Evolutionary conservation across 139 green algal species (phyloP).

Genomic region (Tetradesmus lagerheimii): DNA sequence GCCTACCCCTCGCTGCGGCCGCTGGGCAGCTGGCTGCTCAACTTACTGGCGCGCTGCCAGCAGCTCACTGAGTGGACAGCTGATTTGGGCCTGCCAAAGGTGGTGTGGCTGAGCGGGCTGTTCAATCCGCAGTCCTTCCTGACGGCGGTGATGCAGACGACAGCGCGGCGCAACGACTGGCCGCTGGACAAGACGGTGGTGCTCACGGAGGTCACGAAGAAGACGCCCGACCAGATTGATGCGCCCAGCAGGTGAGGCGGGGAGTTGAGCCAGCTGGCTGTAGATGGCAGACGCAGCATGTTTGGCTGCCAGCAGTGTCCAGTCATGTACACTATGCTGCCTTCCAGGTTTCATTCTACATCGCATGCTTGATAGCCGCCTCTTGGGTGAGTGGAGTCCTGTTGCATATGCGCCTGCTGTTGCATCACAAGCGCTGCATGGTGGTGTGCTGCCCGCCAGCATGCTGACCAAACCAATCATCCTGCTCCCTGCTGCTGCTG

Average conservation of each 20-base stretch:
- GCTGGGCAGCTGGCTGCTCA: slow-evolving; percentile 75
- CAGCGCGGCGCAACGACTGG: slow-evolving; percentile 91
- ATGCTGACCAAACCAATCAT: too few species aligned
- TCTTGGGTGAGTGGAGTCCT: too few species aligned
- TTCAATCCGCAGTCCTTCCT: slow-evolving; percentile 97
- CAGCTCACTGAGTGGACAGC: slow-evolving; percentile 90
- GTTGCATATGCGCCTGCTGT: too few species aligned
- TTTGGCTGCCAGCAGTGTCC: too few species aligned
- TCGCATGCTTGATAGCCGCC: too few species aligned
- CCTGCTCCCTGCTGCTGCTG: background rate
- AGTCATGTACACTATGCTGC: background rate
- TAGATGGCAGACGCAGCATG: background rate
- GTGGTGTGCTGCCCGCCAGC: too few species aligned
- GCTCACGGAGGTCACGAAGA: slow-evolving; percentile 90
- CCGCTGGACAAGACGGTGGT: slow-evolving; percentile 89
- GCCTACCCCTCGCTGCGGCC: slow-evolving; percentile 87
- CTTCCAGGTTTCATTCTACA: too few species aligned
- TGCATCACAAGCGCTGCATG: too few species aligned
- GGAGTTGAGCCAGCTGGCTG: background rate
- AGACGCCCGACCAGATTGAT: slow-evolving; percentile 85
- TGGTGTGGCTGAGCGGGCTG: slow-evolving; percentile 88
- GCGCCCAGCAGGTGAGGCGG: slow-evolving; percentile 60
- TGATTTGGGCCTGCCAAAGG: slow-evolving; percentile 85
- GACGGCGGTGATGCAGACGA: slow-evolving; percentile 95
- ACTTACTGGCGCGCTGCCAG: slow-evolving; percentile 80